phyloP scores from a whole-genome alignment of 164 flowering plant species.

The Houttuynia cordata region DNA sequence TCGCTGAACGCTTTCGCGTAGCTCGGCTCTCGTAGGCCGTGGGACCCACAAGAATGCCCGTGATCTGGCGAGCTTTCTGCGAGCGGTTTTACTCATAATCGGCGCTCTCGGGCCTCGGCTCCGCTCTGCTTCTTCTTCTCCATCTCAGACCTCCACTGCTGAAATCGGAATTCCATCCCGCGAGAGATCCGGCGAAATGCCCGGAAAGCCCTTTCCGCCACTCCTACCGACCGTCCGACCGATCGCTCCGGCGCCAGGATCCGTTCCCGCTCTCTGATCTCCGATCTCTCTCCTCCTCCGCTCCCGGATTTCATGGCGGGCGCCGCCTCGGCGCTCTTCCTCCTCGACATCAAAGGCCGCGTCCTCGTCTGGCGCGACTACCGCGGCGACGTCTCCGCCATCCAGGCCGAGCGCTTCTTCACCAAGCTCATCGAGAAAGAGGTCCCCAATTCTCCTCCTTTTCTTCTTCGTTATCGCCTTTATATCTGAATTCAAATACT shows the following conservation, averaged over 20 bases:
- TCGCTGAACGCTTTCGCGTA: too few relatives aligned
- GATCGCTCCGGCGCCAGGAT: background rate
- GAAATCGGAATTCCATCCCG: background rate
- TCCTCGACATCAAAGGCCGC: conserved; percentile 90
- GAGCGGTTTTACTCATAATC: too few relatives aligned
- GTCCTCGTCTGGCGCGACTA: conserved; percentile 94
- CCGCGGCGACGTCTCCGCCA: conserved; percentile 84
- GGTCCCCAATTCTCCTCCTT: conserved; percentile 17
- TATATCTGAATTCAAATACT: too few relatives aligned
- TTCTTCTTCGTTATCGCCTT: background rate
- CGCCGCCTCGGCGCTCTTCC: conserved; percentile 91
- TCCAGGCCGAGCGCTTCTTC: conserved; percentile 87
- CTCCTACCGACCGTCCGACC: background rate
- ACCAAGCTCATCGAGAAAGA: conserved; percentile 91
- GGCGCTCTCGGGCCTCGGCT: too few relatives aligned
- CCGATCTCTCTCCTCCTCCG: background rate
- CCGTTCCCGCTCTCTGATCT: conserved; percentile 3
- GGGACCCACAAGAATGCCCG: too few relatives aligned
- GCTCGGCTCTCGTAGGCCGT: too few relatives aligned
- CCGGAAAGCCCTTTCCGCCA: background rate
- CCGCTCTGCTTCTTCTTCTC: too few relatives aligned
- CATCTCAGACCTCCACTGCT: background rate
- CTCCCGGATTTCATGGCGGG: conserved; percentile 53
- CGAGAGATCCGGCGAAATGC: background rate
- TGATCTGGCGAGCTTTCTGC: conserved; percentile 1